phyloP scores from a whole-genome alignment of 2,329 filamentous ascomycete species.

The Colletotrichum falcatum region DNA sequence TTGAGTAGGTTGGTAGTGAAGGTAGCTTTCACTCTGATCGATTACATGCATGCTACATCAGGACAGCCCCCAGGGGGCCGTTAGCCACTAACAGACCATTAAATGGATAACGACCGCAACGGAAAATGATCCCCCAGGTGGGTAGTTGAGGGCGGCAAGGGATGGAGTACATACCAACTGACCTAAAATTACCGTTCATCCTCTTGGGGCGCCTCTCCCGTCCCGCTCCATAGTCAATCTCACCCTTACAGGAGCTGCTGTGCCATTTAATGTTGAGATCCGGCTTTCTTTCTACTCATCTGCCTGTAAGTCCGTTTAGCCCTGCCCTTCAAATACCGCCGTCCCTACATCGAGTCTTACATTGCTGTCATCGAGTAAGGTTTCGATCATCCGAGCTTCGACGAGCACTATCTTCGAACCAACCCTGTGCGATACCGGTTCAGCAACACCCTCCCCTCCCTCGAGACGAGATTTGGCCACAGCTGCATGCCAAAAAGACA shows the following conservation, averaged over 20 bases:
- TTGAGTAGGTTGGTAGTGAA: slow-evolving; percentile 3
- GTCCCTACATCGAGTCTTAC: neutral
- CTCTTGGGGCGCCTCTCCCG: slow-evolving; percentile 9
- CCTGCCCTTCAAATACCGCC: neutral
- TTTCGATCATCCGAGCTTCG: neutral
- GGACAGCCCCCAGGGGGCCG: slow-evolving; percentile 1
- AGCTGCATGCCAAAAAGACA: neutral
- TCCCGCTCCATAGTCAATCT: slow-evolving; percentile 32
- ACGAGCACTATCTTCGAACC: neutral
- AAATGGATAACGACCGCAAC: slow-evolving; percentile 17
- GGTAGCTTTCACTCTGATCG: neutral
- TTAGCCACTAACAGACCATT: slow-evolving; percentile 16
- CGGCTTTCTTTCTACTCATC: slow-evolving; percentile 3
- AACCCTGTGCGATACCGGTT: no score
- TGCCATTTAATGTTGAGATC: slow-evolving; percentile 12
- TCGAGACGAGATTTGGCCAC: neutral
- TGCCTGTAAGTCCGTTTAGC: neutral
- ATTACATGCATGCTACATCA: slow-evolving; percentile 7
- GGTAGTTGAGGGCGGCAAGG: slow-evolving; percentile 21
- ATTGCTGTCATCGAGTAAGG: neutral
- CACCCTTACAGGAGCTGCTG: neutral
- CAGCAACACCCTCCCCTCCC: neutral
- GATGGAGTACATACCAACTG: slow-evolving; percentile 19
- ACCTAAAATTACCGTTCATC: neutral
- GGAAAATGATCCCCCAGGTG: slow-evolving; percentile 25